phyloP scores from a whole-genome alignment of 148 eudicot genomes.

The Pouteria glomerata region DNA sequence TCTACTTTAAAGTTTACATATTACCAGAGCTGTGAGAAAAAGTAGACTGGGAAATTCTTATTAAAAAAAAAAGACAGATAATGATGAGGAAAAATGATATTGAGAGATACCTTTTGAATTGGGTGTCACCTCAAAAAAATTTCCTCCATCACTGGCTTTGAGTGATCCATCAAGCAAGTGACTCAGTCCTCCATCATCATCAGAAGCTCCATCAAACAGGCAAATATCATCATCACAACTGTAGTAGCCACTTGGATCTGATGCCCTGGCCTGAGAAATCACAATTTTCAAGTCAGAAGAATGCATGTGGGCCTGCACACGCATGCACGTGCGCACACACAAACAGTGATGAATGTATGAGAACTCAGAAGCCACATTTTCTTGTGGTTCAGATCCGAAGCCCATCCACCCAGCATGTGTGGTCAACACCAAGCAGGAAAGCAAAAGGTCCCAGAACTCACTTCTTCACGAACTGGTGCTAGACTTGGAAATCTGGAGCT shows the following conservation, averaged over 20 bases:
- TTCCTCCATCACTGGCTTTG: constrained; percentile 1
- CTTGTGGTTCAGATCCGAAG: background rate
- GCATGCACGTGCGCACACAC: background rate
- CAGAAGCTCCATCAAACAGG: constrained; percentile 17
- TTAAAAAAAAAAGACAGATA: background rate
- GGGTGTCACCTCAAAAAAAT: constrained; percentile 11
- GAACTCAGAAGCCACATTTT: background rate
- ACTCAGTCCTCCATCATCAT: constrained; percentile 14
- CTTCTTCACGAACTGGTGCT: constrained; percentile 52
- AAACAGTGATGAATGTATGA: background rate
- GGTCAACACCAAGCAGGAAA: background rate
- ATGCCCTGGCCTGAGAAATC: constrained; percentile 36
- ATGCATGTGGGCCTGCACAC: background rate
- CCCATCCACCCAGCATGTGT: background rate
- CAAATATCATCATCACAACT: constrained; percentile 45
- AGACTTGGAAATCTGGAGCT: constrained; percentile 32
- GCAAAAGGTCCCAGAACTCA: constrained; percentile 22
- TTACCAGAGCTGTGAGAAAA: no score
- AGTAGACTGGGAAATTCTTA: background rate
- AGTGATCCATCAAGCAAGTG: constrained; percentile 15
- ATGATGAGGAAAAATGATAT: background rate
- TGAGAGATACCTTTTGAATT: constrained; percentile 18
- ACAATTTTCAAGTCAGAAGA: constrained; percentile 7
- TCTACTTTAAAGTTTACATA: background rate
- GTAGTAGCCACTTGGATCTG: constrained; percentile 40